A percentile compares a stretch with the other conserved stretches of the same genome.
Evolutionary conservation across 768 basidiomycete species (phyloP).

Genomic region (Roridomyces roridus): DNA sequence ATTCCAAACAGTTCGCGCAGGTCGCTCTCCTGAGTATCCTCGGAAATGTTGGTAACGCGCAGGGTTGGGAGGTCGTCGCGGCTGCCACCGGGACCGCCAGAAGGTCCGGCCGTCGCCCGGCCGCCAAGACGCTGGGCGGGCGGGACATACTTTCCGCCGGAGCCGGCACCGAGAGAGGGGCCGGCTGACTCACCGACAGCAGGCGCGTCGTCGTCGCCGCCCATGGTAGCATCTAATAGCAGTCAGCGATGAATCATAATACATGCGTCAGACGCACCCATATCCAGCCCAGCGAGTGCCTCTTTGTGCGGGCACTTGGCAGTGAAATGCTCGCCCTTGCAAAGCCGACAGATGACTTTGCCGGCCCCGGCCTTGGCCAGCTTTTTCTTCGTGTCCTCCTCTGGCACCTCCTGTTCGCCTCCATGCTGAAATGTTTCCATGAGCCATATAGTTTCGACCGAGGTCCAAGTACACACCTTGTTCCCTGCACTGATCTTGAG

Average conservation of each 20-base stretch:
- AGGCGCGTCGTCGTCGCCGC: conserved; percentile 44
- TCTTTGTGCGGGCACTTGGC: conserved; percentile 99
- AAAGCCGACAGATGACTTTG: conserved; percentile 90
- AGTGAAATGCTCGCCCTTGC: conserved; percentile 97
- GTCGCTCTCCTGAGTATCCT: conserved; percentile 95
- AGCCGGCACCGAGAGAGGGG: conserved; percentile 43
- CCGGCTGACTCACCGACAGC: conserved; percentile 39
- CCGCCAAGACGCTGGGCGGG: conserved; percentile 93
- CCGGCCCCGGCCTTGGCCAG: conserved; percentile 80
- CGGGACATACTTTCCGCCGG: conserved; percentile 89
- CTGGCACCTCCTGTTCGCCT: conserved; percentile 68
- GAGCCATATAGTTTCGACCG: not conserved
- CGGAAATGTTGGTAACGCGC: conserved; percentile 95
- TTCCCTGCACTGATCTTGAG: conserved; percentile 63
- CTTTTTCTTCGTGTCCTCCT: conserved; percentile 70
- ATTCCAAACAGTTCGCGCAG: conserved; percentile 87
- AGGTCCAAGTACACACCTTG: conserved; percentile 46
- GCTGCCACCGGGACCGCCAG: conserved; percentile 50
- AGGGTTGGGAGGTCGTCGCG: conserved; percentile 96
- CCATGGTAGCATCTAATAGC: conserved; percentile 37
- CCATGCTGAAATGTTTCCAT: conserved; percentile 41
- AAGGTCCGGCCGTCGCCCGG: conserved; percentile 64
- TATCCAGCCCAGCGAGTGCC: conserved; percentile 79
- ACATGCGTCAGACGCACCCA: conserved; percentile 46
- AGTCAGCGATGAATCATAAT: not conserved